These are phyloP conservation scores for Carex littledalei DNA, from an alignment of 176 grass and related monocot species.

Conservation along the genomic window DNA sequence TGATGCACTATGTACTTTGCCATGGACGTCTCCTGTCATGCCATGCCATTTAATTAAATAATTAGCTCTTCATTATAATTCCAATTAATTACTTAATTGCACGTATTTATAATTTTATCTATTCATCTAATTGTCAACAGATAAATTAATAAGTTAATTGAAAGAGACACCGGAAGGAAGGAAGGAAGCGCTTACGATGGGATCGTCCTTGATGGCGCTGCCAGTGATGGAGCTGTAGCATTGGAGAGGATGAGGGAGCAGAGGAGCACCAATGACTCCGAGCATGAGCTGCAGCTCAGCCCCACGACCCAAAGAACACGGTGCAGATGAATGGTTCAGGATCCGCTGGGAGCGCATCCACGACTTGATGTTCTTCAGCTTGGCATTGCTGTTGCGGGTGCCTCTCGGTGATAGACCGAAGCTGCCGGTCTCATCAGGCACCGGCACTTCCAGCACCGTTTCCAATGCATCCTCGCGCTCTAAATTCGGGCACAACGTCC, in stretches of 20 bases:
- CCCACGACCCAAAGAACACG: slow-evolving; percentile 50
- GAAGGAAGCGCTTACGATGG: slow-evolving; percentile 43
- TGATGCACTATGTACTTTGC: slow-evolving; percentile 98
- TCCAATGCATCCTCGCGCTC: slow-evolving; percentile 82
- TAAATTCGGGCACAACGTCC: slow-evolving; percentile 77
- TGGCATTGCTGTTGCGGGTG: slow-evolving; percentile 30
- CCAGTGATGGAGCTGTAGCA: slow-evolving; percentile 48
- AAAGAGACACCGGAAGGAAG: no score
- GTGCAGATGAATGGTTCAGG: slow-evolving; percentile 22
- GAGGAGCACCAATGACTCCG: slow-evolving; percentile 88
- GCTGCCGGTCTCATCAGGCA: slow-evolving; percentile 75
- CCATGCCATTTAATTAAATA: background rate
- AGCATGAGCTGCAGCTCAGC: slow-evolving; percentile 97
- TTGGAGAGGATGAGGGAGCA: slow-evolving; percentile 69
- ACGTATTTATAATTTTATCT: background rate
- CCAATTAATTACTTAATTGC: background rate
- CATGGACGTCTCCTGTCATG: slow-evolving; percentile 72
- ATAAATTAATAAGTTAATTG: no score
- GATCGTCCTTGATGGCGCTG: slow-evolving; percentile 62
- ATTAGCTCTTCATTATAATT: background rate
- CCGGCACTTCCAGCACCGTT: slow-evolving; percentile 91
- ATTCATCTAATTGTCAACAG: no score
- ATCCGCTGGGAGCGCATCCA: slow-evolving; percentile 54
- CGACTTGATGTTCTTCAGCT: slow-evolving; percentile 55
- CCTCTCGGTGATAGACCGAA: slow-evolving; percentile 10